A percentile compares a stretch with the other conserved stretches of the same genome.
Conservation (phyloP, 2,329 filamentous ascomycete genomes). For the Amphichorda felina region DNA sequence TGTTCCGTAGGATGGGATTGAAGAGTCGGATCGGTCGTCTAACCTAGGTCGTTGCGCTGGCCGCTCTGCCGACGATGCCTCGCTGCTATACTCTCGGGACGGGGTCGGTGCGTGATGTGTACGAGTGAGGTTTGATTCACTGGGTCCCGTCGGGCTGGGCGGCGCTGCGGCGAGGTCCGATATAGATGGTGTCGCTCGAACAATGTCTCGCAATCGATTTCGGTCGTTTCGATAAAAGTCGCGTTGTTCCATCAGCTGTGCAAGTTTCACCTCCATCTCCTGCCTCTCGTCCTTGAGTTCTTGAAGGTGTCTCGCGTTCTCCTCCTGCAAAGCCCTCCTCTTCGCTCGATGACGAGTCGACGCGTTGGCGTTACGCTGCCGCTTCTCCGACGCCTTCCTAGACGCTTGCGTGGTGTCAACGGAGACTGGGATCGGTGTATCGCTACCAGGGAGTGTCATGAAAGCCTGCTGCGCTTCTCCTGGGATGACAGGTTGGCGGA, state of each 20-base stretch:
- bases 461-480: constrained; percentile 23
- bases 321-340: constrained; percentile 71
- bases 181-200: constrained; percentile 46
- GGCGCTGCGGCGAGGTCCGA: constrained; percentile 39
- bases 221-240: constrained; percentile 66
- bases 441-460: constrained; percentile 24
- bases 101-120: constrained; percentile 14
- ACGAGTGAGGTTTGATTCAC: constrained; percentile 23
- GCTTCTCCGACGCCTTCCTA: constrained; percentile 72
- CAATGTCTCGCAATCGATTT: constrained; percentile 57
- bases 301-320: constrained; percentile 57
- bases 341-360: constrained; percentile 73
- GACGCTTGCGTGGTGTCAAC: constrained; percentile 76
- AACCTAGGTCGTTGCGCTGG: constrained; percentile 33
- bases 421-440: constrained; percentile 42
- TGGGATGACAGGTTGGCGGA: constrained; percentile 15
- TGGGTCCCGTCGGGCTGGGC: constrained; percentile 34
- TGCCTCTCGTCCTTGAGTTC: constrained; percentile 57
- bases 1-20: constrained; percentile 25
- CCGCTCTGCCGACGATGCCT: constrained; percentile 30
- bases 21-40: constrained; percentile 32
- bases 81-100: constrained; percentile 23
- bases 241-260: constrained; percentile 46
- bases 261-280: constrained; percentile 44
- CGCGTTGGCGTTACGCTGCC: constrained; percentile 73